A percentile compares a stretch with the other conserved stretches of the same genome.
Conservation (phyloP, 306 rosid genomes). For the Rubus parviflorus region DNA sequence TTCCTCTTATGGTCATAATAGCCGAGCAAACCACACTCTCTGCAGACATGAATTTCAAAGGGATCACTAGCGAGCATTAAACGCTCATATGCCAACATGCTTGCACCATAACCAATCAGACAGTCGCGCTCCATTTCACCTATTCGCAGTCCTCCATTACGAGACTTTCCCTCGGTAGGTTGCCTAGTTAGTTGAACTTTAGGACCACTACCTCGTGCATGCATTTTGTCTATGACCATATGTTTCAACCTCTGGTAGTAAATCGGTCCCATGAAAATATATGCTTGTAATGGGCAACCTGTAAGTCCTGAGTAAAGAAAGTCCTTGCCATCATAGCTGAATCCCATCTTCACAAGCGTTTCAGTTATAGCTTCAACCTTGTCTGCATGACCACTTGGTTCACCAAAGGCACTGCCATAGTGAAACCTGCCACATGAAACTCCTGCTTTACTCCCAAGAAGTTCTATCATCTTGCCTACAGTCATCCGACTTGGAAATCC, state of each 20-base stretch:
- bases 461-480: constrained; percentile 97
- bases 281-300: constrained; percentile 86
- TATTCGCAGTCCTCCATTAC: constrained; percentile 90
- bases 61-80: constrained; percentile 87
- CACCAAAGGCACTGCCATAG: constrained; percentile 97
- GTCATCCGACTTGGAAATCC: constrained; percentile 99
- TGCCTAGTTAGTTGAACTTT: constrained; percentile 67
- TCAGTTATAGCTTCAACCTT: constrained; percentile 85
- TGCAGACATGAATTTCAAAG: constrained; percentile 85
- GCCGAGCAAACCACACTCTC: constrained; percentile 78
- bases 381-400: constrained; percentile 95
- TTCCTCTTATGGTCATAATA: constrained; percentile 77
- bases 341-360: constrained; percentile 77
- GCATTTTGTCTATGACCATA: constrained; percentile 97
- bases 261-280: constrained; percentile 97
- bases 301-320: constrained; percentile 90
- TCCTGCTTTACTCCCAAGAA: constrained; percentile 94
- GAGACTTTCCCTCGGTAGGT: constrained; percentile 90
- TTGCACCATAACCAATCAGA: constrained; percentile 89
- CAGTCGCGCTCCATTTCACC: constrained; percentile 97
- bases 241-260: constrained; percentile 95
- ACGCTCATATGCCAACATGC: constrained; percentile 83
- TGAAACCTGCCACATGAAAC: constrained; percentile 94
- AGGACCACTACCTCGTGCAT: constrained; percentile 85
- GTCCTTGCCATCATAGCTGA: constrained; percentile 87